These are phyloP conservation scores for Cladophialophora exuberans DNA, from an alignment of 2,329 filamentous ascomycete genomes.

Conservation along the genomic window DNA sequence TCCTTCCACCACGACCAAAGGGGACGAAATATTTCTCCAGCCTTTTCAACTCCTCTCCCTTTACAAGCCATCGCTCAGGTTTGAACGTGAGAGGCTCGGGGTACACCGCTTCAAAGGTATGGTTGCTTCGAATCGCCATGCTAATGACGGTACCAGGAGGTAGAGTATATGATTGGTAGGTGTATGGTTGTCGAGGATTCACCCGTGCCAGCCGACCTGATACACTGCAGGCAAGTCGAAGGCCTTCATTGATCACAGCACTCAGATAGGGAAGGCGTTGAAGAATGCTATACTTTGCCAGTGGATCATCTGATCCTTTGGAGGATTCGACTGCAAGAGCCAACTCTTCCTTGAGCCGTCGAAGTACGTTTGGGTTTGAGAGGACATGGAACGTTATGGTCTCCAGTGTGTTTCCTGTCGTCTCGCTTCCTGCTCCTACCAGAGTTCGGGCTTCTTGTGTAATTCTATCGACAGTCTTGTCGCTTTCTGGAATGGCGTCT, in stretches of 20 bases:
- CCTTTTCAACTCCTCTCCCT: slow-evolving; percentile 29
- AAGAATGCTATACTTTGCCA: slow-evolving; percentile 23
- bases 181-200: slow-evolving; percentile 19
- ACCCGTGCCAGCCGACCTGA: slow-evolving; percentile 34
- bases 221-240: slow-evolving; percentile 52
- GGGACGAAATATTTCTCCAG: slow-evolving; percentile 34
- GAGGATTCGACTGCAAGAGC: slow-evolving; percentile 32
- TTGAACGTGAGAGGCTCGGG: slow-evolving; percentile 48
- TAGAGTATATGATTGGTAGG: slow-evolving; percentile 25
- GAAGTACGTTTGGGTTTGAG: slow-evolving; percentile 26
- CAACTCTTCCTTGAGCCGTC: slow-evolving; percentile 38
- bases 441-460: slow-evolving; percentile 32
- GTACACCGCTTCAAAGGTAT: slow-evolving; percentile 31
- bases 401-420: slow-evolving; percentile 29
- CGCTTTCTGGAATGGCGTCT: slow-evolving; percentile 36
- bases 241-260: slow-evolving; percentile 55
- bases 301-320: slow-evolving; percentile 19
- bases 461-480: slow-evolving; percentile 38
- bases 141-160: slow-evolving; percentile 31
- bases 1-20: slow-evolving; percentile 35
- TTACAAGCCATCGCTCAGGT: slow-evolving; percentile 35
- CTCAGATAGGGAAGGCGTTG: slow-evolving; percentile 48
- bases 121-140: slow-evolving; percentile 32
- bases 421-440: slow-evolving; percentile 32
- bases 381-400: slow-evolving; percentile 29